Conservation (phyloP, 2,329 filamentous ascomycete genomes). For the Fusarium sororula region DNA sequence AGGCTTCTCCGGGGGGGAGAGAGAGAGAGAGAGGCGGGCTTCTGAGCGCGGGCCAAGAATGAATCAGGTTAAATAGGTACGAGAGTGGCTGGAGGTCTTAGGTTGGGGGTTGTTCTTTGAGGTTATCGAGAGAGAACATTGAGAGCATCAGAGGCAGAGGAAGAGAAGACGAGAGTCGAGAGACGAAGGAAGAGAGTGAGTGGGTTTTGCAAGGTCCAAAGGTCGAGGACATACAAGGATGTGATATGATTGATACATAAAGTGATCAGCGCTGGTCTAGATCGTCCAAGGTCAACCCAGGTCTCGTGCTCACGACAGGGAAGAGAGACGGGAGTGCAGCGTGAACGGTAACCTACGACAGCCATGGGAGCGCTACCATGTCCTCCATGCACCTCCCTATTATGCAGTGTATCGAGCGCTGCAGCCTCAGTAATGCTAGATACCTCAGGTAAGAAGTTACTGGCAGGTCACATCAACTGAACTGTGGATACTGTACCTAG, state of each 20-base stretch:
- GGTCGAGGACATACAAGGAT: background rate
- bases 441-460: background rate
- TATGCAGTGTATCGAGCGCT: background rate
- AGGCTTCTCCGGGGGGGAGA: background rate
- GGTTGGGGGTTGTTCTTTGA: background rate
- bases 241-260: constrained; percentile 15
- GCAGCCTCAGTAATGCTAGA: background rate
- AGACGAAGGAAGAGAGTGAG: background rate
- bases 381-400: background rate
- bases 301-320: constrained; percentile 21
- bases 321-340: background rate
- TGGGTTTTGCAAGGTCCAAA: background rate
- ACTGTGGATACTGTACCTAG: background rate
- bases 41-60: background rate
- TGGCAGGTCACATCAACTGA: background rate
- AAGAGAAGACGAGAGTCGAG: background rate
- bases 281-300: constrained; percentile 17
- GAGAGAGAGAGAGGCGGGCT: background rate
- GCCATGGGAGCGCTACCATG: background rate
- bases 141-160: background rate
- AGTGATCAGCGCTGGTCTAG: constrained; percentile 26
- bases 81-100: background rate
- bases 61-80: background rate
- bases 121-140: too few species aligned
- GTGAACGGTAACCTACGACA: background rate